Evolutionary conservation across 1,284 basidiomycete species (phyloP).

Genomic region (Cryptococcus hybrid): DNA sequence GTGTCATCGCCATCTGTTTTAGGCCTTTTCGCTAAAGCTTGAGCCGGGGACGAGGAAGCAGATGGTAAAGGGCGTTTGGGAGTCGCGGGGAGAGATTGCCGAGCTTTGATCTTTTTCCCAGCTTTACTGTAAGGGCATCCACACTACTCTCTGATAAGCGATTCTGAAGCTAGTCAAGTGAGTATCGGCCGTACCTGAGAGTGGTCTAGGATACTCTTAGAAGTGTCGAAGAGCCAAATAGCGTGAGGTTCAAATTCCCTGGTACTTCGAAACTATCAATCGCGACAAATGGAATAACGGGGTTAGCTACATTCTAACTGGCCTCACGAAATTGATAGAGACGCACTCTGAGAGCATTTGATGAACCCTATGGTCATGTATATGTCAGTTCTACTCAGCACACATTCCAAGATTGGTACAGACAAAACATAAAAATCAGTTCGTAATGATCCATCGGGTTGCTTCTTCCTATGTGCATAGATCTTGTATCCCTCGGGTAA

Average conservation of each 20-base stretch:
- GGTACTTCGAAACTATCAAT: slow-evolving; percentile 19
- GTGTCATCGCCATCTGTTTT: too few species aligned
- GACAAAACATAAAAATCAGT: slow-evolving; percentile 37
- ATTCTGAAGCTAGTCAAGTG: not conserved
- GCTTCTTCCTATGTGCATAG: slow-evolving; percentile 30
- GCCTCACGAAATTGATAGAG: not conserved
- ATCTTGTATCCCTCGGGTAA: slow-evolving; percentile 36
- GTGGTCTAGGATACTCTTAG: slow-evolving; percentile 27
- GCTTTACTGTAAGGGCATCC: not conserved
- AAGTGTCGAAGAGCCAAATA: slow-evolving; percentile 35
- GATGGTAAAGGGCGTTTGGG: not conserved
- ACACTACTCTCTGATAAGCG: not conserved
- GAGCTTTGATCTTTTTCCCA: too few species aligned
- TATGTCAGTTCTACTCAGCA: slow-evolving; percentile 1
- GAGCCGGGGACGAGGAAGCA: too few species aligned
- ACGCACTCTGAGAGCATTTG: slow-evolving; percentile 16
- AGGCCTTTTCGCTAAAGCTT: too few species aligned
- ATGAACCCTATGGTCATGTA: slow-evolving; percentile 24
- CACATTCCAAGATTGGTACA: slow-evolving; percentile 1
- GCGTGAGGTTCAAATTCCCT: slow-evolving; percentile 29
- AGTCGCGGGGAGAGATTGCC: not conserved
- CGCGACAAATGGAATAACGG: not conserved
- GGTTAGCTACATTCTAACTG: not conserved
- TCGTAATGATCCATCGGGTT: slow-evolving; percentile 16
- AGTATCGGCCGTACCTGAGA: slow-evolving; percentile 12